Conservation (phyloP, 306 rosid genomes). For the Canavalia ensiformis region DNA sequence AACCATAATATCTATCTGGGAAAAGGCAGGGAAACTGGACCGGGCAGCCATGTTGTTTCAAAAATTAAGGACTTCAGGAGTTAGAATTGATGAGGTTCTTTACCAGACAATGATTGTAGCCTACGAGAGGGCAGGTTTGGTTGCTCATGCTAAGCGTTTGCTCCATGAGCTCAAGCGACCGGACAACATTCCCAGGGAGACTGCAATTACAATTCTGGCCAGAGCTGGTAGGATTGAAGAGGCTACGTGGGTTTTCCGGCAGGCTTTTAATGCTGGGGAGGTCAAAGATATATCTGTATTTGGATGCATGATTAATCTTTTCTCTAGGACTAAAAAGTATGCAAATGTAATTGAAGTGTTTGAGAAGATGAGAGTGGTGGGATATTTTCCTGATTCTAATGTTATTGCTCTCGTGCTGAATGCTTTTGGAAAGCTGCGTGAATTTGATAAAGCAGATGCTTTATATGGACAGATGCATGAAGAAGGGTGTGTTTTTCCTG, state of each 20-base stretch:
- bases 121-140: constrained; percentile 86
- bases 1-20: constrained; percentile 93
- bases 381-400: constrained; percentile 85
- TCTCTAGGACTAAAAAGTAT: constrained; percentile 76
- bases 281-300: constrained; percentile 81
- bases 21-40: constrained; percentile 87
- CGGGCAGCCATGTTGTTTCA: constrained; percentile 89
- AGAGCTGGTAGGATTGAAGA: constrained; percentile 91
- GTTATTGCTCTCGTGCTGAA: constrained; percentile 87
- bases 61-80: constrained; percentile 86
- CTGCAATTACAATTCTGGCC: constrained; percentile 81
- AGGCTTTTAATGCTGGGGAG: constrained; percentile 80
- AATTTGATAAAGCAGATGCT: constrained; percentile 82
- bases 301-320: constrained; percentile 79
- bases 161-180: constrained; percentile 85
- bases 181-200: constrained; percentile 79
- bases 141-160: constrained; percentile 90
- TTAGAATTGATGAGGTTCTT: constrained; percentile 84
- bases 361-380: constrained; percentile 84
- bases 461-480: constrained; percentile 79
- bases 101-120: constrained; percentile 97
- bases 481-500: constrained; percentile 80
- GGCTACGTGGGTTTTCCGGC: constrained; percentile 96
- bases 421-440: constrained; percentile 85
- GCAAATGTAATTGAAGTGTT: constrained; percentile 78